Evolutionary conservation across 2,329 filamentous ascomycete species (phyloP).

Genomic region (Thermothelomyces thermophilus): DNA sequence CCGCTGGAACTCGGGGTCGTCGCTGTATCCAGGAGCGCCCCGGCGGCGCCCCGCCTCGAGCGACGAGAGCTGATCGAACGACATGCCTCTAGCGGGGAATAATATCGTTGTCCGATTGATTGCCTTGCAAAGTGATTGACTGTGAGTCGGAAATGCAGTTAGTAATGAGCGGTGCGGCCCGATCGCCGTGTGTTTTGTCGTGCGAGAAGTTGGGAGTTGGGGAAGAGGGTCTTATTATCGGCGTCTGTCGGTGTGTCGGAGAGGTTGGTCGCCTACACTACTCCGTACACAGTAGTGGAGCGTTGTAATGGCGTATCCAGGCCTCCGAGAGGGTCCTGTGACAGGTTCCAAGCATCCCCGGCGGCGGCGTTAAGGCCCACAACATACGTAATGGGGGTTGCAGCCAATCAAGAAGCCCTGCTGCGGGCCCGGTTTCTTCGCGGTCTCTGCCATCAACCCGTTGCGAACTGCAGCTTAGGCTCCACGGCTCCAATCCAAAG

Average conservation of each 20-base stretch:
- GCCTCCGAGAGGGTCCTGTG: conserved; percentile 9
- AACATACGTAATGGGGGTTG: conserved; percentile 13
- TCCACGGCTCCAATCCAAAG: not conserved
- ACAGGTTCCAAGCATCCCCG: not conserved
- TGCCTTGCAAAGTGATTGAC: not conserved
- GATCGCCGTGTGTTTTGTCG: not conserved
- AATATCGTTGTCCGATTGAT: too few relatives aligned
- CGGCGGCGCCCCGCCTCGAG: conserved; percentile 70
- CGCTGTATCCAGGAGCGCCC: conserved; percentile 69
- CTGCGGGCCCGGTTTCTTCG: not conserved
- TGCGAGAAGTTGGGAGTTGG: not conserved
- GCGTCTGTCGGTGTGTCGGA: not conserved
- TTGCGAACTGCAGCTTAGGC: not conserved
- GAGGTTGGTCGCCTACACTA: conserved; percentile 11
- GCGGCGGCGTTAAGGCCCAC: not conserved
- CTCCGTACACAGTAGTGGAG: too few relatives aligned
- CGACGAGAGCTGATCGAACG: conserved; percentile 79
- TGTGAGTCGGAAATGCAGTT: not conserved
- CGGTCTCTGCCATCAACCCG: not conserved
- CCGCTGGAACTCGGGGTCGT: conserved; percentile 86
- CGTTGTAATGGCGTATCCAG: not conserved
- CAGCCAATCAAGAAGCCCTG: not conserved
- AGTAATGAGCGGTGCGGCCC: not conserved
- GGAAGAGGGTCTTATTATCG: too few relatives aligned
- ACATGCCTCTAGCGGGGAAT: too few relatives aligned